phyloP scores from a whole-genome alignment of 352 stramenopile species.

The Phytophthora fragariae region DNA sequence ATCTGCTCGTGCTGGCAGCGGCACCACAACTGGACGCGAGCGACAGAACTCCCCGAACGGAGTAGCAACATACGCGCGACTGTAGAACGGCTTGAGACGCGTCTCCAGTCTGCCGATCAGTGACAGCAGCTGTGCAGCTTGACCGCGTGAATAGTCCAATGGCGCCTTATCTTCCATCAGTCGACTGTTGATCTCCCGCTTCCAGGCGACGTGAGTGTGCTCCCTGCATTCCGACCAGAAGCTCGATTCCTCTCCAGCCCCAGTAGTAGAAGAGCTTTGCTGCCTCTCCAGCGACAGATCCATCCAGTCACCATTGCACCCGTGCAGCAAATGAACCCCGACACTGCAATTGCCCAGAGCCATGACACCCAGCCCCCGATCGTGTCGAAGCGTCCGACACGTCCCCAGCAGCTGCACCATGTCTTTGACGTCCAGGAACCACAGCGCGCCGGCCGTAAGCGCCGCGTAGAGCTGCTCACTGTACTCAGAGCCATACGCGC shows the following conservation, averaged over 20 bases:
- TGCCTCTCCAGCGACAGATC: conserved; percentile 33
- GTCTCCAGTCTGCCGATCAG: conserved; percentile 38
- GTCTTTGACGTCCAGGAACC: conserved; percentile 39
- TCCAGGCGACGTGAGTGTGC: conserved; percentile 24
- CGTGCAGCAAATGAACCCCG: conserved; percentile 42
- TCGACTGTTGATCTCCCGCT: conserved; percentile 30
- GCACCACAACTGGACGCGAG: conserved; percentile 38
- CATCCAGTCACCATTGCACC: conserved; percentile 44
- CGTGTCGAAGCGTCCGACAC: conserved; percentile 40
- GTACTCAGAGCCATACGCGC: conserved; percentile 1
- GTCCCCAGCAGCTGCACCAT: conserved; percentile 36
- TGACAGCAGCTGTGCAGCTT: conserved; percentile 43
- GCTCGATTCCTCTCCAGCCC: conserved; percentile 13
- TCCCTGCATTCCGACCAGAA: conserved; percentile 33
- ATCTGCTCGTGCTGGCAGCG: conserved; percentile 22
- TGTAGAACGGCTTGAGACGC: conserved; percentile 38
- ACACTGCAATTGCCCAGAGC: conserved; percentile 37
- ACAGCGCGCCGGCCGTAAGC: conserved; percentile 32
- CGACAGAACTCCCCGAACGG: conserved; percentile 45
- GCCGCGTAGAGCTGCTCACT: conserved; percentile 37
- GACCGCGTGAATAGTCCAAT: conserved; percentile 26
- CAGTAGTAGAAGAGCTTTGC: conserved; percentile 11
- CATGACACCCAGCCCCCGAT: conserved; percentile 31
- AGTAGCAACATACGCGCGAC: conserved; percentile 33
- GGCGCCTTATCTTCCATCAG: conserved; percentile 37